phyloP scores from a whole-genome alignment of 805 yeast genomes.

The Ogataea trehalophila region DNA sequence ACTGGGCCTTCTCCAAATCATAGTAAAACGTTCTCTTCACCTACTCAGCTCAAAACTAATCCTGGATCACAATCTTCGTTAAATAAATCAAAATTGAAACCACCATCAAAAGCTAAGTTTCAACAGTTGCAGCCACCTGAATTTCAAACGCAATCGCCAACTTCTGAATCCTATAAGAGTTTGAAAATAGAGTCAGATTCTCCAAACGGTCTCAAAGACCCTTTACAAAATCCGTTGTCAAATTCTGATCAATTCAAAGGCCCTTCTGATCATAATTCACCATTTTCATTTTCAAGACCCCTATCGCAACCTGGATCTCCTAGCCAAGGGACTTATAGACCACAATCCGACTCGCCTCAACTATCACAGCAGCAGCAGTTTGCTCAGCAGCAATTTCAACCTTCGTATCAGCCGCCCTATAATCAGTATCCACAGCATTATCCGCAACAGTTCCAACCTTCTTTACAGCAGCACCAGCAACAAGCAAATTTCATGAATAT shows the following conservation, averaged over 20 bases:
- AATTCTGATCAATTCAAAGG: not conserved
- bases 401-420: conserved; percentile 1
- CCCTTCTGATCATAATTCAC: not conserved
- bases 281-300: not conserved
- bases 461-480: conserved; percentile 3
- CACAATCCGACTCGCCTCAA: not conserved
- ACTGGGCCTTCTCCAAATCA: too few relatives aligned
- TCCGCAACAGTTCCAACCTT: conserved; percentile 1
- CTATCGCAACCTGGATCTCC: not conserved
- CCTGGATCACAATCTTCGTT: too few relatives aligned
- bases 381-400: conserved; percentile 5
- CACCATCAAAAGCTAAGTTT: too few relatives aligned
- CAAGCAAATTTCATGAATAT: conserved; percentile 8
- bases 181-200: not conserved
- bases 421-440: not conserved
- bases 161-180: too few relatives aligned
- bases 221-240: not conserved
- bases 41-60: too few relatives aligned
- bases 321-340: not conserved
- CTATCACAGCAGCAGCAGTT: not conserved
- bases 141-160: too few relatives aligned
- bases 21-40: too few relatives aligned
- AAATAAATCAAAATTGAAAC: too few relatives aligned
- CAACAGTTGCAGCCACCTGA: too few relatives aligned
- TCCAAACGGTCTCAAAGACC: not conserved